phyloP scores from a whole-genome alignment of 2,329 filamentous ascomycete species.

The Phialocephala subalpina region DNA sequence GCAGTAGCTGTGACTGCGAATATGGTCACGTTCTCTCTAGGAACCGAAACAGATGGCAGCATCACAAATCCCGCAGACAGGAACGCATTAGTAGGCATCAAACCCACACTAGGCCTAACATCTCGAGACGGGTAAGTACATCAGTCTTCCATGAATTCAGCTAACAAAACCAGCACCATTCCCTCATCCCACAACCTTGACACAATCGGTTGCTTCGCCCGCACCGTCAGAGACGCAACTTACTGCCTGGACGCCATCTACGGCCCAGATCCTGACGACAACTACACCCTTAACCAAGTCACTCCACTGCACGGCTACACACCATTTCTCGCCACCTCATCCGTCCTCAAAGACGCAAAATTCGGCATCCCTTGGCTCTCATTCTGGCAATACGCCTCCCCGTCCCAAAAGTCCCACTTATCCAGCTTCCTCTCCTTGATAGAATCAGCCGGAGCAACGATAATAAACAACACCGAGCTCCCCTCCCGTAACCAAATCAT shows the following conservation, averaged over 20 bases:
- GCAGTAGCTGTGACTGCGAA: conserved; percentile 72
- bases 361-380: conserved; percentile 78
- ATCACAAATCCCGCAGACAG: conserved; percentile 76
- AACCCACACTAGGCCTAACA: conserved; percentile 76
- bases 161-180: conserved; percentile 59
- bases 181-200: conserved; percentile 75
- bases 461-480: conserved; percentile 76
- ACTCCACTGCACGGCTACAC: conserved; percentile 64
- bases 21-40: conserved; percentile 68
- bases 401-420: conserved; percentile 62
- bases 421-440: conserved; percentile 61
- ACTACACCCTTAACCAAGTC: conserved; percentile 68
- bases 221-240: conserved; percentile 73
- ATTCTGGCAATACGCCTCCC: conserved; percentile 71
- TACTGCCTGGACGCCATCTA: conserved; percentile 74
- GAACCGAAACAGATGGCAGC: conserved; percentile 78
- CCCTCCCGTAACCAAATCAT: conserved; percentile 68
- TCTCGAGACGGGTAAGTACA: conserved; percentile 58
- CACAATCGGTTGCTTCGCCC: conserved; percentile 71
- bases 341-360: conserved; percentile 60
- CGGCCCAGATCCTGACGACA: conserved; percentile 68
- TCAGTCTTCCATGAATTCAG: background rate
- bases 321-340: conserved; percentile 54
- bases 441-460: conserved; percentile 66
- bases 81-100: conserved; percentile 73